These are phyloP conservation scores for Aphanomyces stellatus DNA, from an alignment of 352 stramenopile species.

Conservation along the genomic window DNA sequence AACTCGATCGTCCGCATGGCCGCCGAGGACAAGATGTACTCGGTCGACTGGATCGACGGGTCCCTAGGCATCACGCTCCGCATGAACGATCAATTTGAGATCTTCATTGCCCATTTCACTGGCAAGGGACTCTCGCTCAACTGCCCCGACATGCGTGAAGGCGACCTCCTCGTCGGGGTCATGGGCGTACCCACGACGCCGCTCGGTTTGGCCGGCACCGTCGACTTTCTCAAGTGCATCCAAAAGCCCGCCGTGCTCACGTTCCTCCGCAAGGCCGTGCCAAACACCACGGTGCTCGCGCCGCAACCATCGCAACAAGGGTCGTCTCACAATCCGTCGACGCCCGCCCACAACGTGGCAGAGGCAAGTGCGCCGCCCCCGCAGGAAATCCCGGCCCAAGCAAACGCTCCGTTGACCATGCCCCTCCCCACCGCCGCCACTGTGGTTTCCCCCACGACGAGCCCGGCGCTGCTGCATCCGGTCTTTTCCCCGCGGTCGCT, in stretches of 20 bases:
- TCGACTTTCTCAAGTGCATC: conserved; percentile 21
- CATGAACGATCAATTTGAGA: conserved; percentile 10
- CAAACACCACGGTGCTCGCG: neutral
- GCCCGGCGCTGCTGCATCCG: no score
- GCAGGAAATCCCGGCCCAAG: no score
- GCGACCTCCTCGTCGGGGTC: conserved; percentile 7
- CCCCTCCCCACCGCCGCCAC: no score
- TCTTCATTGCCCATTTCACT: conserved; percentile 12
- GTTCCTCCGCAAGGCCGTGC: conserved; percentile 2
- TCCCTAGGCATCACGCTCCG: conserved; percentile 16
- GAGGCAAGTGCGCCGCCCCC: no score
- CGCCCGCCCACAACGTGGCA: no score
- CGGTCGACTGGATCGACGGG: conserved; percentile 10
- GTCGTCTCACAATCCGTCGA: no score
- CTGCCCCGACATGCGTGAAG: neutral
- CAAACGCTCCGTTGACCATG: no score
- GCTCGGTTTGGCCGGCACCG: conserved; percentile 15
- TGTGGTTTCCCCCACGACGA: no score
- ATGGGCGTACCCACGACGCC: conserved; percentile 15
- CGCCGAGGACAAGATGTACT: neutral
- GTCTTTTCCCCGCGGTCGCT: no score
- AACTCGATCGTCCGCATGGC: neutral
- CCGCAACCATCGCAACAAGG: neutral
- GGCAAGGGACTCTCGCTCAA: conserved; percentile 15
- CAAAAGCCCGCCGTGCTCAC: conserved; percentile 15